phyloP scores from a whole-genome alignment of 208 protist genomes.

The Leishmania turanica region DNA sequence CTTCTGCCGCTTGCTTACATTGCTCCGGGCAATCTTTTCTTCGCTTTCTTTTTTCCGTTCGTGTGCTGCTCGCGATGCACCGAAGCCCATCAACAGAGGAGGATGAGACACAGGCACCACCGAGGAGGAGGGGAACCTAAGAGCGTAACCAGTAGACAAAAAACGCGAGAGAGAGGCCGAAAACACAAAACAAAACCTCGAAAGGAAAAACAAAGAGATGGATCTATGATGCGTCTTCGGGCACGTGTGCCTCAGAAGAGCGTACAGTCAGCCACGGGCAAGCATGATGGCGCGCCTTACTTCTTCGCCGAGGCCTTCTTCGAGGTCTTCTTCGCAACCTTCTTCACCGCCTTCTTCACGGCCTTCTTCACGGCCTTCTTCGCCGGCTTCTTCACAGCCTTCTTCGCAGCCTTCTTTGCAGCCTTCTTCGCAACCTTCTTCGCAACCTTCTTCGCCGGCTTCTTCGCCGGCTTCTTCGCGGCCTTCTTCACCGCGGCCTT shows the following conservation, averaged over 20 bases:
- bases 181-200: slow-evolving; percentile 4
- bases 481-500: not conserved
- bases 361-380: slow-evolving; percentile 26
- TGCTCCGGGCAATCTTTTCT: not conserved
- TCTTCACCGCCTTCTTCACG: slow-evolving; percentile 1
- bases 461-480: slow-evolving; percentile 17
- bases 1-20: not conserved
- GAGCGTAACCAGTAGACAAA: not conserved
- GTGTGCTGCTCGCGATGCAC: not conserved
- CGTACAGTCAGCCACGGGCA: slow-evolving; percentile 7
- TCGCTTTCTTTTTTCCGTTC: not conserved
- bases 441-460: not conserved
- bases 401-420: slow-evolving; percentile 18
- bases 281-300: not conserved
- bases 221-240: slow-evolving; percentile 20
- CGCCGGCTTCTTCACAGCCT: slow-evolving; percentile 30
- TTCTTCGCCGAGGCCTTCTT: slow-evolving; percentile 39
- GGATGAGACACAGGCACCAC: not conserved
- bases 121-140: not conserved
- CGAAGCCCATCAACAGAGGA: not conserved
- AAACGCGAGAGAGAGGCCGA: not conserved
- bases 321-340: slow-evolving; percentile 22
- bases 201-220: slow-evolving; percentile 7
- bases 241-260: slow-evolving; percentile 2
- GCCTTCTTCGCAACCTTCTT: slow-evolving; percentile 13